These are phyloP conservation scores for Aureobasidium sp. DNA, from an alignment of 2,329 filamentous ascomycete genomes.

Conservation along the genomic window DNA sequence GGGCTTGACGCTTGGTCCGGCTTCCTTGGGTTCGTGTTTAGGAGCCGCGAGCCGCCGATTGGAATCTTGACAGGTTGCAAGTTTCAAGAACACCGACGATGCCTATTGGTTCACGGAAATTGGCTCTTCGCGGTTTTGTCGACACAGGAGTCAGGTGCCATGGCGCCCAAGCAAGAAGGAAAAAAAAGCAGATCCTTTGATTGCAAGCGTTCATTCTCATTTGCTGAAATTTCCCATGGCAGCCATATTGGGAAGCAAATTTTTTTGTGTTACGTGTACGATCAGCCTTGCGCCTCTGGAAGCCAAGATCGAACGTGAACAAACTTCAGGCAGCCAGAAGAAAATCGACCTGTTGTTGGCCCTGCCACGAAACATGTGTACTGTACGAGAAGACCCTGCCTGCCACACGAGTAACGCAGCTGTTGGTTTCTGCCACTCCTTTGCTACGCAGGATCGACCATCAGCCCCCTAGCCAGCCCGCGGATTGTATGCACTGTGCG, in stretches of 20 bases:
- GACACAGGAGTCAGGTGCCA: slow-evolving; percentile 3
- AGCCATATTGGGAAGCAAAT: background rate
- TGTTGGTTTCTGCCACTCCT: slow-evolving; percentile 2
- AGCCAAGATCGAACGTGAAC: background rate
- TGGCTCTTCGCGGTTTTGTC: background rate
- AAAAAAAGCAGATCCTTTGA: slow-evolving; percentile 2
- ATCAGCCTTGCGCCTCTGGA: background rate
- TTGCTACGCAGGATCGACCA: background rate
- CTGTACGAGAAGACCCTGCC: background rate
- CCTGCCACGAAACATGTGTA: background rate
- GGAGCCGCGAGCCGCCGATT: slow-evolving; percentile 11
- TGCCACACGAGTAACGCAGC: background rate
- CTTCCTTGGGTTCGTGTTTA: slow-evolving; percentile 3
- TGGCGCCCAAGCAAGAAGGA: background rate
- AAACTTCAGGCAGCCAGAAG: background rate
- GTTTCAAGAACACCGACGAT: background rate
- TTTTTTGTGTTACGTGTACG: slow-evolving; percentile 1
- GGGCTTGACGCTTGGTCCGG: slow-evolving; percentile 10
- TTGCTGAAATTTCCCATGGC: slow-evolving; percentile 5
- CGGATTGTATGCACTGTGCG: slow-evolving; percentile 2
- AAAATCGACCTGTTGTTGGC: background rate
- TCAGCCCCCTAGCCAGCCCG: slow-evolving; percentile 4
- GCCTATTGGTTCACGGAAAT: slow-evolving; percentile 7
- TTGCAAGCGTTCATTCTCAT: background rate
- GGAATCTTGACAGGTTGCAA: slow-evolving; percentile 12